phyloP scores from a whole-genome alignment of 1,139 yeast species.

The Barnettozyma hawaiiensis region DNA sequence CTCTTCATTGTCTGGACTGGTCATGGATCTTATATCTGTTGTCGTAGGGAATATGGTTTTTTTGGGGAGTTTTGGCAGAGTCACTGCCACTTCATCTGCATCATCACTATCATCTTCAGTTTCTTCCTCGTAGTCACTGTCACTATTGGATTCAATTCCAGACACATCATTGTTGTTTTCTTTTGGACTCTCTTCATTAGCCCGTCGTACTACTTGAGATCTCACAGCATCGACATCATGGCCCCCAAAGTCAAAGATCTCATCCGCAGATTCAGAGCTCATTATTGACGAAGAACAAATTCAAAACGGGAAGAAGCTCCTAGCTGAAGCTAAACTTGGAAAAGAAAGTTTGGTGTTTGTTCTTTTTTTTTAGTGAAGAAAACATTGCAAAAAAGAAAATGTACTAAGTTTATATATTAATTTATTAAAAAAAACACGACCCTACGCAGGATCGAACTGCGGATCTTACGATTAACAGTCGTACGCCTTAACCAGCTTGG shows the following conservation, averaged over 20 bases:
- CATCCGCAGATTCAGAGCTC: background rate
- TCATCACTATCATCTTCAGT: too few species aligned
- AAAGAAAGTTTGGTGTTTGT: background rate
- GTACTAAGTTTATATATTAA: background rate
- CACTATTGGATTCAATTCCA: background rate
- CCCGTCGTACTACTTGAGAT: background rate
- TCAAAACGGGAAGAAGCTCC: too few species aligned
- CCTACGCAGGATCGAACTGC: slow-evolving; percentile 28
- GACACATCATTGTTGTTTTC: background rate
- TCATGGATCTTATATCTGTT: too few species aligned
- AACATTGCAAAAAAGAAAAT: too few species aligned
- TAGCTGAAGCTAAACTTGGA: too few species aligned
- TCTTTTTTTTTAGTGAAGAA: background rate
- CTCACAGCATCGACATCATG: background rate
- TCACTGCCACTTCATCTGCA: too few species aligned
- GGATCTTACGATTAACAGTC: slow-evolving; percentile 29
- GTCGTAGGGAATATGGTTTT: too few species aligned
- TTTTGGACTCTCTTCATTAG: background rate
- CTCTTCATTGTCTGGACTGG: too few species aligned
- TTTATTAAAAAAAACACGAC: slow-evolving; percentile 20
- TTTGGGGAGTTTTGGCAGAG: too few species aligned
- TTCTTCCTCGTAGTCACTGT: background rate
- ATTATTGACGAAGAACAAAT: background rate
- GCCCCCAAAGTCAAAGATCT: background rate
- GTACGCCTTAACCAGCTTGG: slow-evolving; percentile 29